A percentile compares a stretch with the other conserved stretches of the same genome.
These are phyloP conservation scores for Cinnamomum micranthum DNA, from an alignment of 164 flowering plant genomes.

Conservation along the genomic window DNA sequence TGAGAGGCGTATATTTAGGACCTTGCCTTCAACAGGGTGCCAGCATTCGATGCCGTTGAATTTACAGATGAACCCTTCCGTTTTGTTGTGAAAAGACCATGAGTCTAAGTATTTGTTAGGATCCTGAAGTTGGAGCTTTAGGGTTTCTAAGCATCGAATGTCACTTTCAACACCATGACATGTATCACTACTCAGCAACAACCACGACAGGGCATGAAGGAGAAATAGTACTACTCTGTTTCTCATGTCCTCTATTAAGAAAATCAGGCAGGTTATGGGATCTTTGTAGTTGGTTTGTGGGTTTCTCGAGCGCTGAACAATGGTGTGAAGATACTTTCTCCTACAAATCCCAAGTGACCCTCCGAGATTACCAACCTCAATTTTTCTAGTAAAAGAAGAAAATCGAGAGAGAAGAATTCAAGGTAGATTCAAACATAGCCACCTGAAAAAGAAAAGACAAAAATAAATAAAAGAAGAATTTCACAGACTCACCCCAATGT, in stretches of 20 bases:
- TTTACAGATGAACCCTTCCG: constrained; percentile 64
- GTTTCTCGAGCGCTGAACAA: not conserved
- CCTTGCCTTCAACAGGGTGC: constrained; percentile 69
- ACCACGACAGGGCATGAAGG: constrained; percentile 10
- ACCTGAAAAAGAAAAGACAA: too few relatives aligned
- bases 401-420: too few relatives aligned
- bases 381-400: too few relatives aligned
- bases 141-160: too few relatives aligned
- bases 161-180: not conserved
- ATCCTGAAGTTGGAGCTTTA: constrained; percentile 36
- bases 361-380: too few relatives aligned
- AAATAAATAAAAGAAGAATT: too few relatives aligned
- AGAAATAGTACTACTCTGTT: constrained; percentile 9
- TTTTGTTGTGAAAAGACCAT: constrained; percentile 52
- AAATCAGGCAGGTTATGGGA: not conserved
- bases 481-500: too few relatives aligned
- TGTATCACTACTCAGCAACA: constrained; percentile 18
- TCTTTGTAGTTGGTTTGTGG: not conserved
- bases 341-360: too few relatives aligned
- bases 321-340: not conserved
- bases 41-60: constrained; percentile 76
- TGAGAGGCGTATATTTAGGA: constrained; percentile 50
- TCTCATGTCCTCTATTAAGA: not conserved
- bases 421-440: too few relatives aligned
- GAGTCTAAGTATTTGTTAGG: constrained; percentile 35